Evolutionary conservation across 2,329 filamentous ascomycete genomes (phyloP).

Genomic region (Sporothrix curviconia): DNA sequence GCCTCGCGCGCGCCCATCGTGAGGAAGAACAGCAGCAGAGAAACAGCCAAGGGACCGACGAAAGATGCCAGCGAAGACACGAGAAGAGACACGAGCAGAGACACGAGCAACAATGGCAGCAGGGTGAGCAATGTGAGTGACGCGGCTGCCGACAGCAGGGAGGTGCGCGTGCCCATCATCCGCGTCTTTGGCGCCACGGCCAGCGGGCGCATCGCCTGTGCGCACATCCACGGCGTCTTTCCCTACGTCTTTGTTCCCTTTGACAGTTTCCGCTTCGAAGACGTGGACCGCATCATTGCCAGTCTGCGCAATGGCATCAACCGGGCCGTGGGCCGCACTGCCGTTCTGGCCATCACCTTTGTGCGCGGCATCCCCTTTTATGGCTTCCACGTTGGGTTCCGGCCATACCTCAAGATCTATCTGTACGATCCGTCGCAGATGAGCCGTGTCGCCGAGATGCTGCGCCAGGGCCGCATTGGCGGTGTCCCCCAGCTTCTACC

Average conservation of each 20-base stretch:
- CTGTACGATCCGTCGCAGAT: conserved; percentile 81
- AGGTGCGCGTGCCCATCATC: conserved; percentile 73
- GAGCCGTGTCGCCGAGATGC: conserved; percentile 77
- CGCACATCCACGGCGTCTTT: conserved; percentile 90
- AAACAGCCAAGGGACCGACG: too few relatives aligned
- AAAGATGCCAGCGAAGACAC: neutral
- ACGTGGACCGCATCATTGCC: conserved; percentile 2
- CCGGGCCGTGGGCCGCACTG: conserved; percentile 68
- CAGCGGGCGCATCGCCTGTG: conserved; percentile 91
- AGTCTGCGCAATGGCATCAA: conserved; percentile 80
- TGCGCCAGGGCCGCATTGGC: conserved; percentile 62
- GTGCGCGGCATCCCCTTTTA: conserved; percentile 95
- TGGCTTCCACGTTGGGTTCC: conserved; percentile 88
- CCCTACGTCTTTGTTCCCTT: conserved; percentile 76
- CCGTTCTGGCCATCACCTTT: conserved; percentile 77
- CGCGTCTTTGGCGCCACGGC: conserved; percentile 89
- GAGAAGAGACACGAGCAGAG: neutral
- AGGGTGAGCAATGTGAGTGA: too few relatives aligned
- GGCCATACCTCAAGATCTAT: conserved; percentile 89
- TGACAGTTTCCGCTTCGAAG: conserved; percentile 6
- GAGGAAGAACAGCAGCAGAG: neutral
- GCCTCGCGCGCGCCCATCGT: conserved; percentile 42
- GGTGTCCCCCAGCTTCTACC: conserved; percentile 88
- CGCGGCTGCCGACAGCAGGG: neutral
- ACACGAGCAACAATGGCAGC: neutral